Percentiles rank a stretch among this genome's conserved stretches.
phyloP scores from a whole-genome alignment of 2,329 filamentous ascomycete genomes.

The Cercospora citrullina region DNA sequence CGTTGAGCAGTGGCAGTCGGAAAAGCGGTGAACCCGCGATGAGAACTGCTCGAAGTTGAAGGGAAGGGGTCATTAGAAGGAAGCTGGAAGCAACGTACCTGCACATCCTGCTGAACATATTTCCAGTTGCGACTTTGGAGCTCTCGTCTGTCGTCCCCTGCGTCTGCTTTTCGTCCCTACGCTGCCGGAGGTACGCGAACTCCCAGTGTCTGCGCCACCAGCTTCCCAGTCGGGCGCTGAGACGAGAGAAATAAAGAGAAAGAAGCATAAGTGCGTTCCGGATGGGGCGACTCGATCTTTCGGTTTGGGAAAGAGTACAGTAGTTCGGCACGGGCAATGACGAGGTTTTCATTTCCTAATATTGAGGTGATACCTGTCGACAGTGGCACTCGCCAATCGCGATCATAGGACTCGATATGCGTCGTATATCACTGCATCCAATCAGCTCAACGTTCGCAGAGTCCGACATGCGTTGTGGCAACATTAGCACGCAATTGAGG shows the following conservation, averaged over 20 bases:
- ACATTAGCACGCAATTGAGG: neutral
- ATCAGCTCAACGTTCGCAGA: neutral
- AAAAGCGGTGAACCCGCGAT: neutral
- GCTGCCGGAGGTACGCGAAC: neutral
- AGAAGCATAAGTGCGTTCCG: neutral
- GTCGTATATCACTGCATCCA: slow-evolving; percentile 24
- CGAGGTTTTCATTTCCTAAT: neutral
- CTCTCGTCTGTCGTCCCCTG: neutral
- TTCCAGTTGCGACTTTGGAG: neutral
- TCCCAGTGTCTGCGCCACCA: neutral
- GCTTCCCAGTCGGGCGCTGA: neutral
- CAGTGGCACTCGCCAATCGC: neutral
- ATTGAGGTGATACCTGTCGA: no score
- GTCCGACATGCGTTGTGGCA: neutral
- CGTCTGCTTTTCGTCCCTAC: neutral
- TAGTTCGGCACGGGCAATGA: neutral
- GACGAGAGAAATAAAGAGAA: neutral
- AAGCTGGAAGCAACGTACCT: neutral
- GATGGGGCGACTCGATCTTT: neutral
- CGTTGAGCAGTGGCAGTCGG: neutral
- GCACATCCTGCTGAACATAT: neutral
- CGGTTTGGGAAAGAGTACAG: neutral
- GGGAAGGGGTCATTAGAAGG: no score
- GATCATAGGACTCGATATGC: slow-evolving; percentile 19
- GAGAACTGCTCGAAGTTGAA: neutral